These are phyloP conservation scores for Microstegium vimineum DNA, from an alignment of 176 grass and related monocot species.

Conservation along the genomic window DNA sequence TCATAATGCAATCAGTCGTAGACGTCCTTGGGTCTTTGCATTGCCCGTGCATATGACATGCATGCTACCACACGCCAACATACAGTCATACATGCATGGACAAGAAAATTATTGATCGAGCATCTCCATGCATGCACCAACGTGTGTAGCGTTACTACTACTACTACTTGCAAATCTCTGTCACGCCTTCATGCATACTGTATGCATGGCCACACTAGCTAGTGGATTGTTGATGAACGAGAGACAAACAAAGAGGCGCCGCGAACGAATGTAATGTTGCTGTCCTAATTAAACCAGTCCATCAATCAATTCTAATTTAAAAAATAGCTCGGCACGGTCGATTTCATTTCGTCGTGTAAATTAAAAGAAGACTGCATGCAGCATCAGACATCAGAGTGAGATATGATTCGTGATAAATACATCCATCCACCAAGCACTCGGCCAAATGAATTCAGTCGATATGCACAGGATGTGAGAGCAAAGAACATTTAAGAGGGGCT, in stretches of 20 bases:
- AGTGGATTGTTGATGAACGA: background rate
- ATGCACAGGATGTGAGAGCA: constrained; percentile 24
- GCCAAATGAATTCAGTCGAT: constrained; percentile 49
- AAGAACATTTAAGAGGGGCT: constrained; percentile 41
- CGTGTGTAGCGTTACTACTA: too few relatives aligned
- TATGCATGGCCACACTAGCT: background rate
- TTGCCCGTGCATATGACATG: background rate
- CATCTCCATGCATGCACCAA: too few relatives aligned
- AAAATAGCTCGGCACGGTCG: background rate
- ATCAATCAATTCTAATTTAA: background rate
- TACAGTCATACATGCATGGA: background rate
- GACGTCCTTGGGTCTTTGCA: background rate
- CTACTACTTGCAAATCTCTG: too few relatives aligned
- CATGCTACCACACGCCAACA: too few relatives aligned
- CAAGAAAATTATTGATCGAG: background rate
- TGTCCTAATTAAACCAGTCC: background rate
- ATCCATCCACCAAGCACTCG: constrained; percentile 37
- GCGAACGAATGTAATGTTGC: too few relatives aligned
- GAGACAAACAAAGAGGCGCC: too few relatives aligned
- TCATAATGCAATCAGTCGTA: background rate
- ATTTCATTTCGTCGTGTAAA: background rate
- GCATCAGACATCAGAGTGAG: background rate
- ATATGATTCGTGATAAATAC: background rate
- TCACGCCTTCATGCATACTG: too few relatives aligned
- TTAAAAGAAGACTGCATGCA: background rate